Evolutionary conservation across 2,329 filamentous ascomycete species (phyloP).

Genomic region (Aspergillus phoenicis): DNA sequence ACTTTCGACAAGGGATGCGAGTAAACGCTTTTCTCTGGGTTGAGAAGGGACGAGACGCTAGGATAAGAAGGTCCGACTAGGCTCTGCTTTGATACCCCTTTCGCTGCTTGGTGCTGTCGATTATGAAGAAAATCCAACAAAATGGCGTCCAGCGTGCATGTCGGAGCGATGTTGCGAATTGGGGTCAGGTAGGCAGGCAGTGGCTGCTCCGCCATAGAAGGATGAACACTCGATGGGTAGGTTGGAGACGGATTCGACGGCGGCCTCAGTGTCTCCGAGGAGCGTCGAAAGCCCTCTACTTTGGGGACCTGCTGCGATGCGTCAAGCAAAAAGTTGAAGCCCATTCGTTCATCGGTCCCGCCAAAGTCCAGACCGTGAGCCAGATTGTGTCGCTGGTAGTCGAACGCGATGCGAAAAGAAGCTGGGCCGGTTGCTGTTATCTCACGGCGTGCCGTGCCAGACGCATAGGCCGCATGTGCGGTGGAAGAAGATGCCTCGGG

Average conservation of each 20-base stretch:
- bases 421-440: slow-evolving; percentile 28
- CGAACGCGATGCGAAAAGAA: slow-evolving; percentile 45
- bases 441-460: slow-evolving; percentile 26
- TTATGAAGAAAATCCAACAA: slow-evolving; percentile 77
- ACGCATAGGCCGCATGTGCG: slow-evolving; percentile 23
- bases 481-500: slow-evolving; percentile 34
- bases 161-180: slow-evolving; percentile 65
- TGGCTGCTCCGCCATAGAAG: slow-evolving; percentile 27
- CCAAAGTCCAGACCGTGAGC: slow-evolving; percentile 62
- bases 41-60: slow-evolving; percentile 75
- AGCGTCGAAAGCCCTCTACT: slow-evolving; percentile 50
- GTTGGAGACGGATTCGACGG: slow-evolving; percentile 25
- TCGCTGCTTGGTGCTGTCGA: slow-evolving; percentile 65
- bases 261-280: slow-evolving; percentile 29
- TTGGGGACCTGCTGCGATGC: slow-evolving; percentile 58
- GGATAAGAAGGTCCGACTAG: slow-evolving; percentile 78
- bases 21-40: slow-evolving; percentile 63
- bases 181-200: slow-evolving; percentile 44
- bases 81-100: slow-evolving; percentile 65
- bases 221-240: slow-evolving; percentile 29
- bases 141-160: slow-evolving; percentile 77
- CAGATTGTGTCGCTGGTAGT: slow-evolving; percentile 45
- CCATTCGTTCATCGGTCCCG: slow-evolving; percentile 61
- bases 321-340: slow-evolving; percentile 73
- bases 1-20: slow-evolving; percentile 80